Evolutionary conservation across 495 filamentous ascomycete species (phyloP), one percentile per base, ranked within the genome.

Genomic region (Platismatia glauca): DNA sequence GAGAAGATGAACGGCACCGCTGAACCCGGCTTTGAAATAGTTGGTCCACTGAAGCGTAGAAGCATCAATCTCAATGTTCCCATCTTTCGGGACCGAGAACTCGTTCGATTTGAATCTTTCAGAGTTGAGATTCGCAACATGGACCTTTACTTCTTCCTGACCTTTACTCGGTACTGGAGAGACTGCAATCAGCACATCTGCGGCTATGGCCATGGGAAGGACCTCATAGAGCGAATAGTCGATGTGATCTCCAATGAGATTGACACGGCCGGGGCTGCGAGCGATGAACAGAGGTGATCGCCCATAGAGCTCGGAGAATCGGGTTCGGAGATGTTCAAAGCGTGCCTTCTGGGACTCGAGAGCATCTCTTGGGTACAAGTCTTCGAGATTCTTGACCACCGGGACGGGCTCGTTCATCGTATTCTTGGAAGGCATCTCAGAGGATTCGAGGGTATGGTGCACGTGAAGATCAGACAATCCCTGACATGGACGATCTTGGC

Each of bases 231-330:
- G 84, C 24, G 90, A 95, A 75, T 98, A 98, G 79, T 98, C 94
- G 70, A 98, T 97, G 76, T 98, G 94, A 79, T 98, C 94, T 71
- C 94, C 94, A 69, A 98, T 97, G 72, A 98, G 94, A 79, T 97
- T 97, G 64, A 98, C 94, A 62, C 94, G 82, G 57, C 94, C 94
- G 0, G 94, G 94, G 62, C 91, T 95, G 55, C 94, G 84, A 2
- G 94, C 83, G 9, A 97, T 84, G 68, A 96, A 97, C 50, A 90
- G 82, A 4, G 92, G 85, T 16, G 74, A 77, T 16, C 74, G 77
- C 44, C 82, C 84, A 75, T 91, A 96, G n/a, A 71, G 76, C 63
- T 84, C 77, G 68, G 85, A 75, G 73, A 98, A 98, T 62, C 82
- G 82, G 41, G 78, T 74, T 35, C 91, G 74, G 20, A 98, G 82